phyloP scores from a whole-genome alignment of 1,284 basidiomycete genomes.

The Ceraceosorus guamensis region DNA sequence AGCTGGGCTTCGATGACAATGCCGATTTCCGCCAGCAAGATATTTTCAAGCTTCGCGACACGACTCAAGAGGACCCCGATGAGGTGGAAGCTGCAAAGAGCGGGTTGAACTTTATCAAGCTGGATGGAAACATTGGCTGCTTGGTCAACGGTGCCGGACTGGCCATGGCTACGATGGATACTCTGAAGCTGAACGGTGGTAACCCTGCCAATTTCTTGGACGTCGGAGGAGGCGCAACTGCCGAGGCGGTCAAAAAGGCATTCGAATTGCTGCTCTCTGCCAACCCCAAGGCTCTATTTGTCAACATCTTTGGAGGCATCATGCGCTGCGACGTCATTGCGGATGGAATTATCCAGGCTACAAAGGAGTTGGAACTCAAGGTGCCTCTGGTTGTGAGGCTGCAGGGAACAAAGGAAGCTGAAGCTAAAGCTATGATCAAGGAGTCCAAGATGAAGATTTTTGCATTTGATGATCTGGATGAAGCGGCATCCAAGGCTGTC shows the following conservation, averaged over 20 bases:
- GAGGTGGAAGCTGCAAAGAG: conserved; percentile 73
- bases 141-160: conserved; percentile 97
- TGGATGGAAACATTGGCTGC: conserved; percentile 95
- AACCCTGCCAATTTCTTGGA: conserved; percentile 98
- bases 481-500: conserved; percentile 50
- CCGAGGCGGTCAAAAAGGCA: conserved; percentile 97
- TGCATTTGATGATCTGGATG: conserved; percentile 75
- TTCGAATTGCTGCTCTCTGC: conserved; percentile 89
- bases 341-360: conserved; percentile 89
- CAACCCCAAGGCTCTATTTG: conserved; percentile 95
- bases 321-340: conserved; percentile 82
- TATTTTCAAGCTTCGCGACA: conserved; percentile 80
- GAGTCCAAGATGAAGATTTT: conserved; percentile 71
- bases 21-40: conserved; percentile 95
- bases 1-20: conserved; percentile 98
- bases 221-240: conserved; percentile 93
- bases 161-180: conserved; percentile 99
- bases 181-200: conserved; percentile 59
- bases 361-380: conserved; percentile 75
- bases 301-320: conserved; percentile 74
- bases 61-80: conserved; percentile 89
- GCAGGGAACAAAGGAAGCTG: conserved; percentile 91
- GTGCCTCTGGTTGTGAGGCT: conserved; percentile 89
- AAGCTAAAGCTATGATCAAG: conserved; percentile 72
- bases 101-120: conserved; percentile 97